Evolutionary conservation across 306 rosid species (phyloP).

Genomic region (Rubus parviflorus): DNA sequence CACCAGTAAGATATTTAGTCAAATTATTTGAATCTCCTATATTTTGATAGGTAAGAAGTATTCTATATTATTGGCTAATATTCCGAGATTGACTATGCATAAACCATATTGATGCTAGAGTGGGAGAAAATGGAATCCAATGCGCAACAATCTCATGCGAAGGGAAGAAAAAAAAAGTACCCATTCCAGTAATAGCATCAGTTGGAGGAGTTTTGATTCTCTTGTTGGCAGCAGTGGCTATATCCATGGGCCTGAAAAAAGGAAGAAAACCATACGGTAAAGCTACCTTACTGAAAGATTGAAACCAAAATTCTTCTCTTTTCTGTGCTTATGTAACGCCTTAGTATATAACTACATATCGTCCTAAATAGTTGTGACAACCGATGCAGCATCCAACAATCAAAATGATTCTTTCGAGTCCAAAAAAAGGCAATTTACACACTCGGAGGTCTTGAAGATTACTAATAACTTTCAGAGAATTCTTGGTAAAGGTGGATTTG

Average conservation of each 20-base stretch:
- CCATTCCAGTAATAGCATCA: constrained; percentile 46
- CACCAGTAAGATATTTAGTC: too few species aligned
- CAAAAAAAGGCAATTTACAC: constrained; percentile 45
- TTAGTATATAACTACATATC: background rate
- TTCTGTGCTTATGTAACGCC: background rate
- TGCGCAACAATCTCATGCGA: constrained; percentile 44
- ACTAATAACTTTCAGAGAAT: constrained; percentile 29
- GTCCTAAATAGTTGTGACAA: background rate
- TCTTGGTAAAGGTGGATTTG: constrained; percentile 56
- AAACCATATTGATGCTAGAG: constrained; percentile 24
- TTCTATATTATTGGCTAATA: too few species aligned
- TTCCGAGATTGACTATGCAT: background rate
- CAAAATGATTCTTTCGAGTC: constrained; percentile 29
- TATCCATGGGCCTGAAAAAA: constrained; percentile 26
- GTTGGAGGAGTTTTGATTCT: constrained; percentile 42
- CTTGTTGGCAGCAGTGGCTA: constrained; percentile 18
- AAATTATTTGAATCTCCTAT: too few species aligned
- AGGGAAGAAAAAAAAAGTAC: constrained; percentile 11
- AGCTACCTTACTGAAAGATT: background rate
- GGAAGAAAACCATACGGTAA: constrained; percentile 24
- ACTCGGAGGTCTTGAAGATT: constrained; percentile 38
- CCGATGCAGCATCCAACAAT: background rate
- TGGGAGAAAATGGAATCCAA: constrained; percentile 40
- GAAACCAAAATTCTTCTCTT: background rate
- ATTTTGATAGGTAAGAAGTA: too few species aligned